Conservation (phyloP, 2,329 filamentous ascomycete species). For the Nemania sp. region DNA sequence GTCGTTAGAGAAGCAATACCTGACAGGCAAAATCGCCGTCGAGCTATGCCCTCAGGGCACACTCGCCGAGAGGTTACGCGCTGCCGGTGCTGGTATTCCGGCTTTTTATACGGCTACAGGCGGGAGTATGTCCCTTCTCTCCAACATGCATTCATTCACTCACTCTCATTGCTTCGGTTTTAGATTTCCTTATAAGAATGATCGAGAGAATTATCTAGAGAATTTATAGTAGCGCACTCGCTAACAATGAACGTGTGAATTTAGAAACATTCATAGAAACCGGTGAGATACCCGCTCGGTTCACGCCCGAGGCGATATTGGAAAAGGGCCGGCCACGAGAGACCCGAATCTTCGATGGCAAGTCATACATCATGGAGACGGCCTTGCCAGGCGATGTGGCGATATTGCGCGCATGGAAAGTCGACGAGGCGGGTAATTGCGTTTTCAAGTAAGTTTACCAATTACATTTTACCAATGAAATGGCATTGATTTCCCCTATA, state of each 20-base stretch:
- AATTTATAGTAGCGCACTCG: neutral
- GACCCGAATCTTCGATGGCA: slow-evolving; percentile 78
- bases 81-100: slow-evolving; percentile 80
- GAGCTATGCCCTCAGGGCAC: slow-evolving; percentile 83
- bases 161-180: too few relatives aligned
- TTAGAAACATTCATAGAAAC: slow-evolving; percentile 73
- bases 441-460: slow-evolving; percentile 71
- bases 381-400: slow-evolving; percentile 81
- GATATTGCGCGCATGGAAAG: slow-evolving; percentile 81
- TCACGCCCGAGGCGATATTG: slow-evolving; percentile 69
- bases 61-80: slow-evolving; percentile 77
- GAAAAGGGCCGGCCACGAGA: slow-evolving; percentile 76
- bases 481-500: too few relatives aligned
- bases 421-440: slow-evolving; percentile 81
- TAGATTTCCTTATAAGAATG: neutral
- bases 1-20: slow-evolving; percentile 77
- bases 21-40: slow-evolving; percentile 78
- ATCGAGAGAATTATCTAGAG: neutral
- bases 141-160: neutral
- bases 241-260: slow-evolving; percentile 3
- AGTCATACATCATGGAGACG: slow-evolving; percentile 81
- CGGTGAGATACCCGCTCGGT: slow-evolving; percentile 74
- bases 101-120: slow-evolving; percentile 85
- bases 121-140: slow-evolving; percentile 61
- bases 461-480: too few relatives aligned